Conservation (phyloP, 2,329 filamentous ascomycete species). For the Acrocalymma vagum region DNA sequence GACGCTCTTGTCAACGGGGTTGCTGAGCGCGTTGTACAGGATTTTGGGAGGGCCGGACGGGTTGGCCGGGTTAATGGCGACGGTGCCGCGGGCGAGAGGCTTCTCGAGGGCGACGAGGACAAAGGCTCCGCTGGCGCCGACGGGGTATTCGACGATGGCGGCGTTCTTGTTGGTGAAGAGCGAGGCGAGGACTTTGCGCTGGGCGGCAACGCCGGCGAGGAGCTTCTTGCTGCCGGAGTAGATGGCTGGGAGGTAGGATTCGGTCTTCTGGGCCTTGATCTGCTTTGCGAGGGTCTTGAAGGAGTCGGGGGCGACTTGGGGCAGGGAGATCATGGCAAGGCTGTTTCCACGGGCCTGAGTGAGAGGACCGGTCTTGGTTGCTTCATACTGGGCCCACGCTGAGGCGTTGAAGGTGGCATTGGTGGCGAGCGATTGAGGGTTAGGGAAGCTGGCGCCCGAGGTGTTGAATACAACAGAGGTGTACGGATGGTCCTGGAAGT, state of each 20-base stretch:
- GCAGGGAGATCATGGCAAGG: constrained; percentile 36
- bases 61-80: constrained; percentile 32
- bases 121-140: constrained; percentile 44
- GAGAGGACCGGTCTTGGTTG: constrained; percentile 35
- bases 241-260: constrained; percentile 29
- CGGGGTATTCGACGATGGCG: constrained; percentile 33
- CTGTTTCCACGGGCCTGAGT: constrained; percentile 35
- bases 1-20: constrained; percentile 37
- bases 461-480: constrained; percentile 28
- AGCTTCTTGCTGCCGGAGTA: constrained; percentile 35
- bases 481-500: constrained; percentile 45
- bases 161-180: constrained; percentile 30
- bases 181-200: constrained; percentile 36
- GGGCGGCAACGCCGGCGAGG: constrained; percentile 29
- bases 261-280: constrained; percentile 15
- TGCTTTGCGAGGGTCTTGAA: constrained; percentile 24
- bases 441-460: constrained; percentile 28
- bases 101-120: constrained; percentile 42
- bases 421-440: constrained; percentile 25
- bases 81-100: constrained; percentile 50
- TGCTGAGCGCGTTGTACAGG: constrained; percentile 38
- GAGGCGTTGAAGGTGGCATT: constrained; percentile 37
- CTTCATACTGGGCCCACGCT: constrained; percentile 34
- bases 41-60: constrained; percentile 35
- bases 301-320: constrained; percentile 25